These are phyloP conservation scores for Xylaria palmicola DNA, from an alignment of 495 filamentous ascomycete species.

Conservation along the genomic window DNA sequence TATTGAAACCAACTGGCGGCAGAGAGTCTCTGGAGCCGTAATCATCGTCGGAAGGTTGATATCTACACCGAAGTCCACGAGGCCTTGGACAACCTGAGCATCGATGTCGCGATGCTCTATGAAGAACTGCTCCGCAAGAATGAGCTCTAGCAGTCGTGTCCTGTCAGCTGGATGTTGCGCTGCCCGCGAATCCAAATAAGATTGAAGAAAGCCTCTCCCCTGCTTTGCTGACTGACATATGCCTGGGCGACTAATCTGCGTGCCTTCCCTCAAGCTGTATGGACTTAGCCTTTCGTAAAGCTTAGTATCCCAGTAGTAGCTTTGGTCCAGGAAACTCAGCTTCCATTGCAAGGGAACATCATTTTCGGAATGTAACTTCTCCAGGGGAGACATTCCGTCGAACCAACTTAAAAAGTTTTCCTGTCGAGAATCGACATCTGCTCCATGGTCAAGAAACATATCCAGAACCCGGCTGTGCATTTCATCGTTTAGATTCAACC, in stretches of 20 bases:
- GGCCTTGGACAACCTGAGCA: background rate
- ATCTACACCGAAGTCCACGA: background rate
- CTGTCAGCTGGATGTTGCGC: background rate
- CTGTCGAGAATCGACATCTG: background rate
- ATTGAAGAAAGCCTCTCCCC: background rate
- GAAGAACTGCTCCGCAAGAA: background rate
- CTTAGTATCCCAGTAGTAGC: background rate
- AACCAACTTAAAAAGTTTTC: background rate
- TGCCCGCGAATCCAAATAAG: background rate
- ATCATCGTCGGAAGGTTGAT: background rate
- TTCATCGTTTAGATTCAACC: background rate
- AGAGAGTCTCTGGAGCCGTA: background rate
- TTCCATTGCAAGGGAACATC: background rate
- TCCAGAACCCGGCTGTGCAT: background rate
- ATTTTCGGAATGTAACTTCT: background rate
- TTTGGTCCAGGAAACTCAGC: background rate
- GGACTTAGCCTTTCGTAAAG: background rate
- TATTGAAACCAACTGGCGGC: background rate
- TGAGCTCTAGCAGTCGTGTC: background rate
- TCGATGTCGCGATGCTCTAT: background rate
- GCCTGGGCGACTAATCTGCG: background rate
- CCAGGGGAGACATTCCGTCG: too few species aligned
- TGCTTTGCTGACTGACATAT: background rate
- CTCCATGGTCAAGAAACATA: background rate
- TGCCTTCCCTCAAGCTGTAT: conserved; percentile 2